Percentiles rank a stretch among this genome's conserved stretches.
Conservation (phyloP, 2,329 filamentous ascomycete genomes). For the Hortaea werneckii region DNA sequence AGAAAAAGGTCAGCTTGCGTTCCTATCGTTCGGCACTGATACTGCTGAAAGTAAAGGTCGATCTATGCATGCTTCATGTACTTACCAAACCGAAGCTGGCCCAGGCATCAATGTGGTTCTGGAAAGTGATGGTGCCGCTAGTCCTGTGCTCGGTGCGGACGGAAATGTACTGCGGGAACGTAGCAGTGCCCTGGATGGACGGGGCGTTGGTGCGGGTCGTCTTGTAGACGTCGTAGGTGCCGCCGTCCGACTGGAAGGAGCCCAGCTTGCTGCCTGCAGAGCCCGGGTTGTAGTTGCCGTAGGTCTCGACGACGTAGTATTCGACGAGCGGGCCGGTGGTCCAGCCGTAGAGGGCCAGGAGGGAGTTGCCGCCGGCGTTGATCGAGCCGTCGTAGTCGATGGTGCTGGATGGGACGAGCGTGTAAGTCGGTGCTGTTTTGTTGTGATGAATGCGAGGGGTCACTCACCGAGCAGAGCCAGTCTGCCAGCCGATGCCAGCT, state of each 20-base stretch:
- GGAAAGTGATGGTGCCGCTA: slow-evolving; percentile 40
- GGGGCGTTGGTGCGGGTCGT: slow-evolving; percentile 37
- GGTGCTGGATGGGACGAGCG: slow-evolving; percentile 2
- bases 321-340: slow-evolving; percentile 43
- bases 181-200: slow-evolving; percentile 44
- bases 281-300: slow-evolving; percentile 37
- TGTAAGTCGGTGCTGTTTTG: not conserved
- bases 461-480: slow-evolving; percentile 1
- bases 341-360: slow-evolving; percentile 50
- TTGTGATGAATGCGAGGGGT: not conserved
- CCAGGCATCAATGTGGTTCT: slow-evolving; percentile 18
- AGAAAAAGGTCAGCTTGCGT: not conserved
- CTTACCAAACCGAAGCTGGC: not conserved
- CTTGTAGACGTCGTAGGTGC: slow-evolving; percentile 42
- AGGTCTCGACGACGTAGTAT: slow-evolving; percentile 49
- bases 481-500: slow-evolving; percentile 3
- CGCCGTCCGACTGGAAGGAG: slow-evolving; percentile 42
- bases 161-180: slow-evolving; percentile 44
- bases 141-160: slow-evolving; percentile 41
- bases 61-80: not conserved
- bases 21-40: too few species aligned
- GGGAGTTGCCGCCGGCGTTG: slow-evolving; percentile 27
- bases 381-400: slow-evolving; percentile 13
- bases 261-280: slow-evolving; percentile 40
- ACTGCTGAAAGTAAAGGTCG: too few species aligned